phyloP scores from a whole-genome alignment of 2,329 filamentous ascomycete species.

The Fusarium sp. region DNA sequence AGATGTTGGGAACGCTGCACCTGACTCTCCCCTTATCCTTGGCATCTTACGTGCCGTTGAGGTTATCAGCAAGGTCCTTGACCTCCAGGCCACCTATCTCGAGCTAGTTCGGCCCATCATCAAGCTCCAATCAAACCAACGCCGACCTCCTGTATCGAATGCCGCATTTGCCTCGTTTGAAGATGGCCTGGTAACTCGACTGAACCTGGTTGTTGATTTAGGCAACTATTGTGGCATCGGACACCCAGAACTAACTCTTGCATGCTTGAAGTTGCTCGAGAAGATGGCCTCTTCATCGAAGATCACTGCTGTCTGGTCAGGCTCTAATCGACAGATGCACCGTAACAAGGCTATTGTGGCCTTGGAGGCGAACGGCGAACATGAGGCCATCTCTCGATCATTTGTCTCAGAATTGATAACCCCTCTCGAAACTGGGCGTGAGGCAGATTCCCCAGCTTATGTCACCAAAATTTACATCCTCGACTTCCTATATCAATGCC shows the following conservation, averaged over 20 bases:
- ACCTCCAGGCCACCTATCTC: slow-evolving; percentile 90
- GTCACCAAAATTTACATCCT: slow-evolving; percentile 86
- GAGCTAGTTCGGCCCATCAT: slow-evolving; percentile 86
- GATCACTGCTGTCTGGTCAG: slow-evolving; percentile 76
- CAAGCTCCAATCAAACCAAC: slow-evolving; percentile 71
- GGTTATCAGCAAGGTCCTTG: slow-evolving; percentile 84
- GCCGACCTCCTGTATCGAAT: slow-evolving; percentile 70
- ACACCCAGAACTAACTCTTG: slow-evolving; percentile 82
- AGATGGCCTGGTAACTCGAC: slow-evolving; percentile 85
- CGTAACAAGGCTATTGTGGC: slow-evolving; percentile 89
- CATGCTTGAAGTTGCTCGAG: slow-evolving; percentile 84
- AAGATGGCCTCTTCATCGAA: slow-evolving; percentile 87
- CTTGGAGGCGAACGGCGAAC: slow-evolving; percentile 83
- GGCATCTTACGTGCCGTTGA: slow-evolving; percentile 84
- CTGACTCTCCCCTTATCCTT: slow-evolving; percentile 84
- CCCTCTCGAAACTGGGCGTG: slow-evolving; percentile 78
- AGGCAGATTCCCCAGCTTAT: slow-evolving; percentile 77
- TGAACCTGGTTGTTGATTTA: slow-evolving; percentile 82
- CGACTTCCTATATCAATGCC: slow-evolving; percentile 84
- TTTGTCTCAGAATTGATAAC: slow-evolving; percentile 77
- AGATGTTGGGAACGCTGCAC: slow-evolving; percentile 77
- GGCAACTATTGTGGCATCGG: slow-evolving; percentile 89
- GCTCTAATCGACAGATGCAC: slow-evolving; percentile 70
- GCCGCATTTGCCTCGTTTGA: slow-evolving; percentile 89
- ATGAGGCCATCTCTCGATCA: slow-evolving; percentile 81